Evolutionary conservation across 1,284 basidiomycete species (phyloP).

Genomic region (Ceratobasidium sp.): DNA sequence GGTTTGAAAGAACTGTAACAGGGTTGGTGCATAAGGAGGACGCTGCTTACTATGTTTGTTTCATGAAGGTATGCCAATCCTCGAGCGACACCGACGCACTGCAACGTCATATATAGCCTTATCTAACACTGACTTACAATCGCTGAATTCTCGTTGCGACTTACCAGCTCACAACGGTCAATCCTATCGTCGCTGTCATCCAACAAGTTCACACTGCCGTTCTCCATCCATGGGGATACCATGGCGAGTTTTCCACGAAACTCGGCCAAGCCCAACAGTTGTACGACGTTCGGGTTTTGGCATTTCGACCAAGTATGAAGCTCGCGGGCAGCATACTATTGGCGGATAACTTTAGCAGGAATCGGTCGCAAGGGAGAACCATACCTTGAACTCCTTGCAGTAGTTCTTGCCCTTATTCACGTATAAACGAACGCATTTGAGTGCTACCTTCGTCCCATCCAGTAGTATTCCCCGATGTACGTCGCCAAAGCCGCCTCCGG

Average conservation of each 20-base stretch:
- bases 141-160: not conserved
- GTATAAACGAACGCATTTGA: not conserved
- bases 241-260: not conserved
- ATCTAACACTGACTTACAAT: not conserved
- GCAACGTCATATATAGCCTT: not conserved
- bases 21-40: not conserved
- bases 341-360: not conserved
- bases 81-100: not conserved
- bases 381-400: not conserved
- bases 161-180: slow-evolving; percentile 6
- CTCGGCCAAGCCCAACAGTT: not conserved
- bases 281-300: slow-evolving; percentile 1
- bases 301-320: slow-evolving; percentile 26
- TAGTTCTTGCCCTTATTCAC: not conserved
- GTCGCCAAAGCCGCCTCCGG: slow-evolving; percentile 7
- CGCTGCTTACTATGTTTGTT: not conserved
- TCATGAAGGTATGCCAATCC: slow-evolving; percentile 14
- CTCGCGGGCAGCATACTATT: not conserved
- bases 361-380: not conserved
- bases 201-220: not conserved
- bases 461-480: not conserved
- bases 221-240: no score
- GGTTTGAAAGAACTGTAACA: not conserved
- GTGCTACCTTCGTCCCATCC: not conserved
- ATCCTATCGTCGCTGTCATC: no score